Evolutionary conservation across 139 green algal species (phyloP).

Genomic region (Tetraselmis chui): DNA sequence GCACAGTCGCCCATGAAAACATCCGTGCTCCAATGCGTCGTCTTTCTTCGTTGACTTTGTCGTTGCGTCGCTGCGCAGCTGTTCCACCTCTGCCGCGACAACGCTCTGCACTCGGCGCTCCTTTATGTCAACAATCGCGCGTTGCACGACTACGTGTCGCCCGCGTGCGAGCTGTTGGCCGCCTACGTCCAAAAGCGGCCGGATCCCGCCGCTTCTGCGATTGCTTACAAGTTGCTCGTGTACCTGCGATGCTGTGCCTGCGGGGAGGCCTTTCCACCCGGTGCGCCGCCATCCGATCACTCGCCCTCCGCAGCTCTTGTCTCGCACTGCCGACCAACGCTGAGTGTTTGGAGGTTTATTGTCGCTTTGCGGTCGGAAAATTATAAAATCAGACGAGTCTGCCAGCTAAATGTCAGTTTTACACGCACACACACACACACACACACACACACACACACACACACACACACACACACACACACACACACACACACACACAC

Average conservation of each 20-base stretch:
- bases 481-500: too few species aligned
- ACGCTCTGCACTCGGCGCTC: slow-evolving; percentile 65
- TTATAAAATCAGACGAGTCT: too few species aligned
- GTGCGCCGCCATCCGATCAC: slow-evolving; percentile 10
- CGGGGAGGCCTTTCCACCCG: slow-evolving; percentile 37
- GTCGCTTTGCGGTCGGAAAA: too few species aligned
- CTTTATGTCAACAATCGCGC: slow-evolving; percentile 63
- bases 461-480: too few species aligned
- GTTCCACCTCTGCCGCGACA: slow-evolving; percentile 59
- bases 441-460: too few species aligned
- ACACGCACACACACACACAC: too few species aligned
- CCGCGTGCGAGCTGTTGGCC: slow-evolving; percentile 65
- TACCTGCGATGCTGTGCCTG: slow-evolving; percentile 51
- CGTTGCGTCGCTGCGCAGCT: slow-evolving; percentile 42
- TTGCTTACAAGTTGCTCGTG: slow-evolving; percentile 58
- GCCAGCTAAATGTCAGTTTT: too few species aligned
- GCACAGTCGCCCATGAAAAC: neutral
- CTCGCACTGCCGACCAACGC: too few species aligned
- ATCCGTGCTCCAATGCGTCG: neutral
- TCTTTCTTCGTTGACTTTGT: neutral
- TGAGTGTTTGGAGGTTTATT: too few species aligned
- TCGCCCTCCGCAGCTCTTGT: too few species aligned
- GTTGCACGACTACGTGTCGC: slow-evolving; percentile 71
- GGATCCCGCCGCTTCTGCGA: neutral
- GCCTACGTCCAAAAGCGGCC: slow-evolving; percentile 25